These are phyloP conservation scores for Aspergillus aculeatinus DNA, from an alignment of 2,329 filamentous ascomycete genomes.

Conservation along the genomic window DNA sequence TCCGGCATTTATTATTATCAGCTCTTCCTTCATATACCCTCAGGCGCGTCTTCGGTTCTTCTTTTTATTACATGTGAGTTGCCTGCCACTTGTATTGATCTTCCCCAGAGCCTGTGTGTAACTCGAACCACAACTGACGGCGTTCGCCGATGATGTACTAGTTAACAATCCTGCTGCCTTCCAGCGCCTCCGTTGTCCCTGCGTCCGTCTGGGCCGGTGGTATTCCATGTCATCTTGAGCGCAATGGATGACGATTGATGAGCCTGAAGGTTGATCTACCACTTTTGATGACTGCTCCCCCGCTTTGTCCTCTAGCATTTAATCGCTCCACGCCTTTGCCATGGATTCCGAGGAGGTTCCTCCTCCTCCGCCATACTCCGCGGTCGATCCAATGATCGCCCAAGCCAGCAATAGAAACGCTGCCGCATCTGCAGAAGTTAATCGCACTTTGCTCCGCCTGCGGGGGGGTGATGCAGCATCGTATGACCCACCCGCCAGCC, in stretches of 20 bases:
- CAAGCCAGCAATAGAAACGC: conserved; percentile 23
- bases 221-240: conserved; percentile 9
- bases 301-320: not conserved
- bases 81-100: not conserved
- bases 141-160: not conserved
- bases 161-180: conserved; percentile 36
- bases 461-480: conserved; percentile 22
- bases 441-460: conserved; percentile 16
- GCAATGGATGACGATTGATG: conserved; percentile 19
- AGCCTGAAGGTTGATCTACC: conserved; percentile 6
- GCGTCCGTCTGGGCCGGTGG: conserved; percentile 6
- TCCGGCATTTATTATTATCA: no score
- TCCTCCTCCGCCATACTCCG: conserved; percentile 45
- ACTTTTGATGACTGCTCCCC: not conserved
- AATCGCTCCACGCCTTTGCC: conserved; percentile 7
- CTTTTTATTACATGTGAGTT: not conserved
- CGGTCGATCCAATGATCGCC: conserved; percentile 38
- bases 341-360: conserved; percentile 39
- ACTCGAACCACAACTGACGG: not conserved
- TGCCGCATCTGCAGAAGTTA: conserved; percentile 15
- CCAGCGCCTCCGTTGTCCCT: conserved; percentile 14
- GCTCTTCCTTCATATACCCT: no score
- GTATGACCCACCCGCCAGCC: conserved; percentile 13
- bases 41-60: not conserved
- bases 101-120: not conserved